Evolutionary conservation across 164 flowering plant species (phyloP), one percentile per base, ranked within the genome.

Genomic region (Taxillus chinensis): DNA sequence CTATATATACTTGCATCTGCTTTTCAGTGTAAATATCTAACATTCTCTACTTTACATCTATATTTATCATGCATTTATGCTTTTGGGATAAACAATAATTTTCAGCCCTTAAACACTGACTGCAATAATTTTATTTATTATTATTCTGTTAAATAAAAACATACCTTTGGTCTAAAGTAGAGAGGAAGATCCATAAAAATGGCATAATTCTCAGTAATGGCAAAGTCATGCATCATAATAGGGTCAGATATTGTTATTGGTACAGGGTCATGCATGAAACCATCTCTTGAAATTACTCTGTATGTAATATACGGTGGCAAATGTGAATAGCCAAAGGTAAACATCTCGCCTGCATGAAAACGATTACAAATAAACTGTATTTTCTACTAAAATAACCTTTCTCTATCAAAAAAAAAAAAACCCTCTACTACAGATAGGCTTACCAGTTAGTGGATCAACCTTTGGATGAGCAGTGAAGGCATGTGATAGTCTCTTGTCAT

Each of bases 191-290:
- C 99, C 99, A 93, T 84, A 78, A 93, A 82, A 67, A 93, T 78
- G 39, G 97, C 89, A 77, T 84, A 93, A 69, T 87, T 93, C 68
- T 90, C 95, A 38, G 97, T 89, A 73, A 93, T 90, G 68, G 97
- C 97, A 76, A 93, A 93, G 70, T 93, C 99, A 79, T 93, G 99
- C 99, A 93, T 93, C 97, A 93, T 84, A 71, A 90, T 77, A 60
- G 97, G 87, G 2, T 71, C 91, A 60, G 96, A 59, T 70, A 90
- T 64, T 54, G 99, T 90, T 72, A 93, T 93, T 57, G 92, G 96
- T 39, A 93, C 95, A 0, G 99, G 99, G 63, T 93, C 97, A 71
- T 86, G 86, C 97, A 90, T 90, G 66, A 81, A 62, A 27, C 97
- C 96, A 66, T 89, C 90, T 74, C 90, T 89, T 11, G 97, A 81